Conservation (phyloP, 2,329 filamentous ascomycete species). For the Pyrenophora seminiperda region DNA sequence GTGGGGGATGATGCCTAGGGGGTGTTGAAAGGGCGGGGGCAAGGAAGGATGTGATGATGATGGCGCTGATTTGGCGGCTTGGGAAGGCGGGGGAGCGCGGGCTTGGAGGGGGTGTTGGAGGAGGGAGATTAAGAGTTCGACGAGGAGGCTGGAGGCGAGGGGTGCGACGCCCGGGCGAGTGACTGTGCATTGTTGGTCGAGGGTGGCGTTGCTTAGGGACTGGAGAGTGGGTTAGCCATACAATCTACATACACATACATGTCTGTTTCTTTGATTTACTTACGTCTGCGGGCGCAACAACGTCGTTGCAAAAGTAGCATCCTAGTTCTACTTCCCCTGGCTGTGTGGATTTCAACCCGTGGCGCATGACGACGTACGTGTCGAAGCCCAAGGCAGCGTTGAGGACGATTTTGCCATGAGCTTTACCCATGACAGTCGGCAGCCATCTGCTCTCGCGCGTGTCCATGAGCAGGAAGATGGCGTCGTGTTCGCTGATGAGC, state of each 20-base stretch:
- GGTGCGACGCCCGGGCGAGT: constrained; percentile 91
- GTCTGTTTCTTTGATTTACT: too few species aligned
- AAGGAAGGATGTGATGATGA: constrained; percentile 32
- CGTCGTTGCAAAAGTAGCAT: constrained; percentile 98
- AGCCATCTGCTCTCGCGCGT: constrained; percentile 94
- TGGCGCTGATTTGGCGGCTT: constrained; percentile 15
- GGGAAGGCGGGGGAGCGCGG: constrained; percentile 26
- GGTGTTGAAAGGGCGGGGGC: constrained; percentile 57
- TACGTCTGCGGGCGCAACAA: constrained; percentile 91
- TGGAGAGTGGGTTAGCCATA: constrained; percentile 48
- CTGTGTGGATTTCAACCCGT: constrained; percentile 67
- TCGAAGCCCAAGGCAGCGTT: constrained; percentile 97
- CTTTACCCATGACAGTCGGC: constrained; percentile 94
- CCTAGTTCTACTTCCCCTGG: constrained; percentile 71
- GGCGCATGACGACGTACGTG: constrained; percentile 95
- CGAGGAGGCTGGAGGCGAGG: constrained; percentile 87
- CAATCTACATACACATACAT: too few species aligned
- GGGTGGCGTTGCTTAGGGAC: constrained; percentile 91
- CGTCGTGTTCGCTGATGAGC: constrained; percentile 85
- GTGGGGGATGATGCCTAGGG: constrained; percentile 75
- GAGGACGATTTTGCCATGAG: constrained; percentile 90
- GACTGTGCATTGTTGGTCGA: constrained; percentile 98
- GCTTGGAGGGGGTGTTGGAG: constrained; percentile 68
- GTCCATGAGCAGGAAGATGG: constrained; percentile 95
- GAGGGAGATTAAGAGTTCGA: constrained; percentile 85